phyloP scores from a whole-genome alignment of 768 basidiomycete species.

The Tricholoma bakamatsutake region DNA sequence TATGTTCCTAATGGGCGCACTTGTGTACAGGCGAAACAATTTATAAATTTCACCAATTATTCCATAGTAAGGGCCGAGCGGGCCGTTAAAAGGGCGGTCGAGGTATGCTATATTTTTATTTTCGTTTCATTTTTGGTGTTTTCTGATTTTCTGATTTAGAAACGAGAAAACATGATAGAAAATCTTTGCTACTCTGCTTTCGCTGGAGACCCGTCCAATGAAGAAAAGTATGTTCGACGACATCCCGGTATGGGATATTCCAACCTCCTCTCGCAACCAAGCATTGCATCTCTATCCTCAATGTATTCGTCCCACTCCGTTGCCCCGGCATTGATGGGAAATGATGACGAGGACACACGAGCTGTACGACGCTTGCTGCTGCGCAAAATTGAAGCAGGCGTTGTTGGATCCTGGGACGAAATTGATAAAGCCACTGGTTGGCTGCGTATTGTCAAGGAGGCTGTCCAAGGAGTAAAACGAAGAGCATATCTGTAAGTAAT shows the following conservation, averaged over 20 bases:
- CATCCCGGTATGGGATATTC: constrained; percentile 23
- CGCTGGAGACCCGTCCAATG: constrained; percentile 7
- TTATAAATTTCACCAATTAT: constrained; percentile 46
- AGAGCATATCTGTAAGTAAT: constrained; percentile 28
- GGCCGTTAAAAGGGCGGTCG: constrained; percentile 48
- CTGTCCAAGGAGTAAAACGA: constrained; percentile 50
- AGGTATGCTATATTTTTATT: constrained; percentile 30
- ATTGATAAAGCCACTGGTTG: constrained; percentile 54
- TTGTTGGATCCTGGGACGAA: constrained; percentile 55
- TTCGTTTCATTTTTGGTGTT: background rate
- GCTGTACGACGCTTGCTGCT: constrained; percentile 57
- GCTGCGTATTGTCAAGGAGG: constrained; percentile 61
- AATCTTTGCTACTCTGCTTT: constrained; percentile 32
- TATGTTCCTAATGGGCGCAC: background rate
- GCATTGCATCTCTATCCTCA: constrained; percentile 37
- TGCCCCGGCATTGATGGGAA: constrained; percentile 42
- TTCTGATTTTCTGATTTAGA: constrained; percentile 27
- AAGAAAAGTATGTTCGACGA: constrained; percentile 16
- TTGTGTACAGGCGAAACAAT: constrained; percentile 47
- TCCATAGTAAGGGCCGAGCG: constrained; percentile 54
- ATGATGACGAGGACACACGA: constrained; percentile 60
- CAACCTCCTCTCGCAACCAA: constrained; percentile 30
- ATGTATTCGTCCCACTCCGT: constrained; percentile 39
- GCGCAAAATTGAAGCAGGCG: constrained; percentile 56
- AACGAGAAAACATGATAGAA: constrained; percentile 41